Evolutionary conservation across 768 basidiomycete species (phyloP), one percentile per base, ranked within the genome.

Genomic region (Fomitopsis serialis): DNA sequence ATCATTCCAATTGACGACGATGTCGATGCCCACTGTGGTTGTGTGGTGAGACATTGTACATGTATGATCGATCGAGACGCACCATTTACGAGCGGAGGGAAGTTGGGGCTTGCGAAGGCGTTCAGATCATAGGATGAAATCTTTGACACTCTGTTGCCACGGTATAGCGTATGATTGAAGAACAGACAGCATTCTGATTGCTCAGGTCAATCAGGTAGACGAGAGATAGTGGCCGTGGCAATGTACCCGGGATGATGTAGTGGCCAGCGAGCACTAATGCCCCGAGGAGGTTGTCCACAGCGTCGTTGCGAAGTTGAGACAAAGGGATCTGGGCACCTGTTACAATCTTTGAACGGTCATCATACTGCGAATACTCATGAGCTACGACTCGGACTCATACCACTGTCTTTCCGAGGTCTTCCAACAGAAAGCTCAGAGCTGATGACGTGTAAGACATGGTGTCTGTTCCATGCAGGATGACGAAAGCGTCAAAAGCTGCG

Each of bases 241-340:
- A n/a, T 25, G 70, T 32, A 88, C 91, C 93, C 65, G 95, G 94
- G 50, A 98, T 93, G 56, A 89, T 88, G 63, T 84, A 95, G 61
- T 91, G 86, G 1, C 95, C 94, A 15, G 94, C 93, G 48, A 96
- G 86, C 15, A 87, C 84, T 32, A 98, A 72, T 2, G 92, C 89
- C 8, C 92, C 93, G 66, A 97, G 82, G 10, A 97, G 72, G 66
- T 97, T 98, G 60, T 96, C 95, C 5, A 93, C 84, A 8, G 93
- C 92, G 66, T 98, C 94, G 61, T 95, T 97, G n/a, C 92, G 80
- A 44, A 95, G 73, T 63, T 93, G 88, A 1, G 89, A 92, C 32
- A 94, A 73, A 13, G 95, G 92, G 34, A 98, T 96, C 71, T 97
- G 95, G 0, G 94, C 92, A 12, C 94, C 95, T 1, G 92, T 96